Conservation (phyloP, 208 protist genomes). For the Leishmania lainsoni region DNA sequence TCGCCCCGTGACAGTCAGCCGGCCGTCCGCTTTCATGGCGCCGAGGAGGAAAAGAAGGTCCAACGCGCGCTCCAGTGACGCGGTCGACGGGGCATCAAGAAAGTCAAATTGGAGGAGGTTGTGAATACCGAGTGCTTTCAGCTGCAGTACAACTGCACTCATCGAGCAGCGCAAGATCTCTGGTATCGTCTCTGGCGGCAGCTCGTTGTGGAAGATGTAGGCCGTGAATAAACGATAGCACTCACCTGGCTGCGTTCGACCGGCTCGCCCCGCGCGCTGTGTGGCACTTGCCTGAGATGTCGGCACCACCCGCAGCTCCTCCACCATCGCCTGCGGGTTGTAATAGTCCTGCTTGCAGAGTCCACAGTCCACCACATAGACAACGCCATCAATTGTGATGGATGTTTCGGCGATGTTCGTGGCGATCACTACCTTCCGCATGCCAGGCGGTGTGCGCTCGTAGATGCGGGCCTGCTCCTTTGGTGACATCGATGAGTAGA, state of each 20-base stretch:
- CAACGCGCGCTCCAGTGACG: conserved; percentile 96
- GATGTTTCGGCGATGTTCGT: conserved; percentile 99
- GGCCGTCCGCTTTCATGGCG: conserved; percentile 97
- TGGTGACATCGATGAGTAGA: conserved; percentile 98
- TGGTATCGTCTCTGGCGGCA: conserved; percentile 92
- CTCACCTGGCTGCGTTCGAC: conserved; percentile 94
- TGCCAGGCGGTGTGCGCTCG: conserved; percentile 89
- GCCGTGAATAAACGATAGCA: conserved; percentile 97
- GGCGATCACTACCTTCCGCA: conserved; percentile 97
- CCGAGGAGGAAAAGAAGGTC: conserved; percentile 98
- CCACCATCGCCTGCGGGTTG: conserved; percentile 96
- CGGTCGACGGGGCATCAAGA: conserved; percentile 96
- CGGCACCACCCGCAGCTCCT: conserved; percentile 95
- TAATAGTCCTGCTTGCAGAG: conserved; percentile 98
- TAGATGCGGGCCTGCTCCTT: conserved; percentile 99
- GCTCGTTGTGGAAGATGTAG: conserved; percentile 95
- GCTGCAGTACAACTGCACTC: conserved; percentile 94
- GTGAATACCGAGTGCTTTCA: conserved; percentile 98
- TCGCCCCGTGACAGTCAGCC: conserved; percentile 95
- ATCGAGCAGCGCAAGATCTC: conserved; percentile 98
- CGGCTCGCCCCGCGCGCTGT: conserved; percentile 96
- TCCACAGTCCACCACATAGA: conserved; percentile 98
- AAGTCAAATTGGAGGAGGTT: conserved; percentile 98
- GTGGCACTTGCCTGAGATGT: conserved; percentile 96
- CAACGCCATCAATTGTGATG: conserved; percentile 99